Evolutionary conservation across 1,284 basidiomycete species (phyloP).

Genomic region (Ceratobasidium sp.): DNA sequence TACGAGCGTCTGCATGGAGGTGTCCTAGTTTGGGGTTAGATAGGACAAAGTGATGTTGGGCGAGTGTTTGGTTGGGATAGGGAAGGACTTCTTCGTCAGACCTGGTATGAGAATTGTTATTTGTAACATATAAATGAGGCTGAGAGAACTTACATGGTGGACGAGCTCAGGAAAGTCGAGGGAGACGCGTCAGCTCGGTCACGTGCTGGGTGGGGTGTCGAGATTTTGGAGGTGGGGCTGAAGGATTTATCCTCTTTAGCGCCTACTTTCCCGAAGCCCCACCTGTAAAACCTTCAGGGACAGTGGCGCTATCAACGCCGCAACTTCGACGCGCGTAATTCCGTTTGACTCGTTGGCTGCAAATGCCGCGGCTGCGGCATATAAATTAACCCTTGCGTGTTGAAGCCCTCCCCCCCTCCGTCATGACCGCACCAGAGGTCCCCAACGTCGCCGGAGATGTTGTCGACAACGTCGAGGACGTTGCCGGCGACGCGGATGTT

Average conservation of each 20-base stretch:
- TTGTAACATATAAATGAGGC: no score
- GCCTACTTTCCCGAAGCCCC: neutral
- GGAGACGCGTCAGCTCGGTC: constrained; percentile 47
- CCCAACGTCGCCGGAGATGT: neutral
- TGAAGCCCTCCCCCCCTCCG: neutral
- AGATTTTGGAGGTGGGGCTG: constrained; percentile 49
- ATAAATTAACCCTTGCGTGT: neutral
- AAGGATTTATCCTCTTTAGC: neutral
- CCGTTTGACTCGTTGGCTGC: neutral
- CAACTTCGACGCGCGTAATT: no score
- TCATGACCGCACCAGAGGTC: neutral
- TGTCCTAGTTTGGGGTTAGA: constrained; percentile 71
- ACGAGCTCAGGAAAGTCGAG: constrained; percentile 9
- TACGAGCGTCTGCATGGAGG: constrained; percentile 76
- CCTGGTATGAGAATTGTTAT: neutral
- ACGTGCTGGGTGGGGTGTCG: constrained; percentile 48
- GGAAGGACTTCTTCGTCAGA: constrained; percentile 83
- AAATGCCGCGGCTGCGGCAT: constrained; percentile 29
- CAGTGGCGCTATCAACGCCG: constrained; percentile 17
- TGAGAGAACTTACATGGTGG: constrained; percentile 14
- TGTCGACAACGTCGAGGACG: neutral
- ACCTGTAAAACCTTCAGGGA: neutral
- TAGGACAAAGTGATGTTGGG: constrained; percentile 83
- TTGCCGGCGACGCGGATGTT: neutral
- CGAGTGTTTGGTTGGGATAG: constrained; percentile 84